Evolutionary conservation across 805 yeast species (phyloP), one percentile per base, ranked within the genome.

Genomic region (Metschnikowia hibisci): DNA sequence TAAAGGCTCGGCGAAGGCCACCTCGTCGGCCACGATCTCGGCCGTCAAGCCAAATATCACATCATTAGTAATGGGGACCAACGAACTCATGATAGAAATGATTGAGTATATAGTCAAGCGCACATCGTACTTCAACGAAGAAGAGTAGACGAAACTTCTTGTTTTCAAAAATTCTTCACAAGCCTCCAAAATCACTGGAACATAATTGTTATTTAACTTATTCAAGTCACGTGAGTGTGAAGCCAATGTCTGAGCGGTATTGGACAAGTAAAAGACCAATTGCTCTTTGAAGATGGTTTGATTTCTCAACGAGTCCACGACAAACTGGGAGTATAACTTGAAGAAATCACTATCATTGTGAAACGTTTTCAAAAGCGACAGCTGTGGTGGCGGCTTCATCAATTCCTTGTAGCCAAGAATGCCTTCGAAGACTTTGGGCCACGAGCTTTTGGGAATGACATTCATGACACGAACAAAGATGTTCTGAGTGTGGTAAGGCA

Each of bases 101-200:
- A 89, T 71, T 37, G 96, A 85, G 61, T 87, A 91, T 2, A 91
- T 88, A 14, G 96, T 83, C 46, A 87, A 74, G 60, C 86, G 93
- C 39, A 82, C 74, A 55, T 87, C 95, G 30, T 67, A 36, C 5
- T 45, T 43, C 28, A 59, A 49, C 5, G 62, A 46, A 16, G 51
- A 33, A 23, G 60, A 54, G 39, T 37, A 49, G 36, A 50, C 54
- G 39, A 40, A 48, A 8, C 40, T 31, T 22, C 45, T 44, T 12
- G 51, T 52, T 18, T 47, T 62, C 47, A 84, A 63, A 31, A 85
- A 63, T 43, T 71, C 68, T 14, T 84, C 86, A 12, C 81, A 67
- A 1, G 74, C 66, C 56, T 81, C 84, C 51, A 86, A 67, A 13
- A 82, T 63, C 3, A 74, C 54, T 3, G 89, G 87, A 32, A 82